Percentiles rank a stretch among this genome's conserved stretches.
These are phyloP conservation scores for Leccinum subgranulosum DNA, from an alignment of 768 basidiomycete genomes.

Conservation along the genomic window DNA sequence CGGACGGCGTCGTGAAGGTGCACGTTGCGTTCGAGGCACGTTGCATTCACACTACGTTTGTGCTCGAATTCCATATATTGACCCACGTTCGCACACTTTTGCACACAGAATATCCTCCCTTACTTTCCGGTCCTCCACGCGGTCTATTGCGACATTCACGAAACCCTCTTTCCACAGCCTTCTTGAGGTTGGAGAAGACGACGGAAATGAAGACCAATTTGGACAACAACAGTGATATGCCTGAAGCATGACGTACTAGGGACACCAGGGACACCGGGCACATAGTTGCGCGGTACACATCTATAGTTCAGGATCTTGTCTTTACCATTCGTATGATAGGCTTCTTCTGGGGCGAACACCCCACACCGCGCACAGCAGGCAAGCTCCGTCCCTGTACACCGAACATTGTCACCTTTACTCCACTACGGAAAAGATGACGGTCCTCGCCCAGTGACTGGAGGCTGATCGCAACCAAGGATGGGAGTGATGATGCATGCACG, in stretches of 20 bases:
- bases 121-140: slow-evolving; percentile 56
- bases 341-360: no score
- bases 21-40: slow-evolving; percentile 61
- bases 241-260: no score
- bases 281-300: no score
- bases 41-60: not conserved
- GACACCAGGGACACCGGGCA: no score
- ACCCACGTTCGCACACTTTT: no score
- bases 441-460: no score
- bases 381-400: no score
- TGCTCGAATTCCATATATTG: not conserved
- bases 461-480: no score
- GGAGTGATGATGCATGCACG: not conserved
- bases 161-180: slow-evolving; percentile 30
- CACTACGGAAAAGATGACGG: no score
- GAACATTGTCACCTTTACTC: no score
- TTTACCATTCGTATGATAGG: not conserved
- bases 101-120: slow-evolving; percentile 60
- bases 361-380: no score
- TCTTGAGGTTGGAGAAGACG: not conserved
- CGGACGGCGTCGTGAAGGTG: slow-evolving; percentile 30
- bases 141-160: slow-evolving; percentile 61
- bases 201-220: not conserved
- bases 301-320: no score
- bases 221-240: not conserved